These are phyloP conservation scores for Globisporangium uncinulatum DNA, from an alignment of 352 stramenopile species.

Conservation along the genomic window DNA sequence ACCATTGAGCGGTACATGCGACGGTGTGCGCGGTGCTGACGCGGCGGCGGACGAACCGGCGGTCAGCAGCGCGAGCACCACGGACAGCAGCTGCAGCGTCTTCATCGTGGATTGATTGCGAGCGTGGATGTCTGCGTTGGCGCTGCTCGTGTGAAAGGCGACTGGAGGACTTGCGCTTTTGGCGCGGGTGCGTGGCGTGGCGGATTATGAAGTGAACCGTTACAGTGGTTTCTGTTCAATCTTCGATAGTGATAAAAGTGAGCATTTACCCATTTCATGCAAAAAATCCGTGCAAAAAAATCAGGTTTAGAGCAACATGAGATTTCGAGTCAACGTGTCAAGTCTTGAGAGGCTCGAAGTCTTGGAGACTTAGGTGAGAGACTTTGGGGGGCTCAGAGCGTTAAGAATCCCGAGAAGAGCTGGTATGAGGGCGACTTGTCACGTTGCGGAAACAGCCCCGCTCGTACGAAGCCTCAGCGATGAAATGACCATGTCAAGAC, in stretches of 20 bases:
- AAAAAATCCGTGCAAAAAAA: background rate
- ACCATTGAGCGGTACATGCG: conserved; percentile 21
- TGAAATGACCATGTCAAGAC: too few relatives aligned
- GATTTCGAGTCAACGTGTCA: too few relatives aligned
- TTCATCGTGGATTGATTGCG: conserved; percentile 6
- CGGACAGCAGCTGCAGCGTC: conserved; percentile 8
- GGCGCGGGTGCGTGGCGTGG: background rate
- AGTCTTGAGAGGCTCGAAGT: too few relatives aligned
- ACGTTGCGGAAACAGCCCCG: too few relatives aligned
- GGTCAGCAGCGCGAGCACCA: background rate
- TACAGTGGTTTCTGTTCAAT: background rate
- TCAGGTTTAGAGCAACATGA: background rate
- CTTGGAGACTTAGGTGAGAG: too few relatives aligned
- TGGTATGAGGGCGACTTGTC: too few relatives aligned
- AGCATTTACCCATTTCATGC: background rate
- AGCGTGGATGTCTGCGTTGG: background rate
- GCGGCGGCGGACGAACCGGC: background rate
- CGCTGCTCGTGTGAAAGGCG: too few relatives aligned
- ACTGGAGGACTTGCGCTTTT: too few relatives aligned
- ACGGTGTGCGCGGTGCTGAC: conserved; percentile 4
- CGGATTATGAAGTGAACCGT: conserved; percentile 10
- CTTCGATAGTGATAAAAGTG: background rate
- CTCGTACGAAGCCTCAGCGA: too few relatives aligned
- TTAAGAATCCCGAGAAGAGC: too few relatives aligned
- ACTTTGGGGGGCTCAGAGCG: too few relatives aligned